Percentiles rank a stretch among this genome's conserved stretches.
Evolutionary conservation across 345 rosid genomes (phyloP).

Genomic region (Physaria fendleri): DNA sequence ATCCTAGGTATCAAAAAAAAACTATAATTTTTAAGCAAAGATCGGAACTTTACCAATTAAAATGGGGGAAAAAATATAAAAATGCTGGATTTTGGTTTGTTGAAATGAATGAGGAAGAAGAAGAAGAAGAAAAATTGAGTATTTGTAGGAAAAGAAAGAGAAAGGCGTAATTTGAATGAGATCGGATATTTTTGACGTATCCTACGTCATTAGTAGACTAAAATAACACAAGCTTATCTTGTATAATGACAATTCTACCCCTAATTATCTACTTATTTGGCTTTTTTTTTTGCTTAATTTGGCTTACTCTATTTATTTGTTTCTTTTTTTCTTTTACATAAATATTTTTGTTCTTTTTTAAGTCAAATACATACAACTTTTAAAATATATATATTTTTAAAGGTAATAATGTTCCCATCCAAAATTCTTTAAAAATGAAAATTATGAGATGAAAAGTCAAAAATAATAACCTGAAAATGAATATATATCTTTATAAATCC

Average conservation of each 20-base stretch:
- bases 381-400: not conserved
- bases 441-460: not conserved
- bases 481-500: too few relatives aligned
- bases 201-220: constrained; percentile 1
- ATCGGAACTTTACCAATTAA: constrained; percentile 3
- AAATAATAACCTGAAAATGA: not conserved
- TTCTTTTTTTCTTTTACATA: not conserved
- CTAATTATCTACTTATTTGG: not conserved
- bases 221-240: not conserved
- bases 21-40: not conserved
- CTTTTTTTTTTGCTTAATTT: not conserved
- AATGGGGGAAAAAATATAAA: not conserved
- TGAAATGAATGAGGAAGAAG: not conserved
- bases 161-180: constrained; percentile 19
- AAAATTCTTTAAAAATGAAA: too few relatives aligned
- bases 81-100: not conserved
- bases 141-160: constrained; percentile 18
- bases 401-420: not conserved
- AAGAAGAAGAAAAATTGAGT: constrained; percentile 7
- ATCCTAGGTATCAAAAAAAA: not conserved
- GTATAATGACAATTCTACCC: not conserved
- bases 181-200: constrained; percentile 22
- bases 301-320: not conserved
- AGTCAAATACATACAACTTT: constrained; percentile 12
- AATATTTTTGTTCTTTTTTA: not conserved